Conservation (phyloP, 345 rosid species). For the Gossypioides kirkii region DNA sequence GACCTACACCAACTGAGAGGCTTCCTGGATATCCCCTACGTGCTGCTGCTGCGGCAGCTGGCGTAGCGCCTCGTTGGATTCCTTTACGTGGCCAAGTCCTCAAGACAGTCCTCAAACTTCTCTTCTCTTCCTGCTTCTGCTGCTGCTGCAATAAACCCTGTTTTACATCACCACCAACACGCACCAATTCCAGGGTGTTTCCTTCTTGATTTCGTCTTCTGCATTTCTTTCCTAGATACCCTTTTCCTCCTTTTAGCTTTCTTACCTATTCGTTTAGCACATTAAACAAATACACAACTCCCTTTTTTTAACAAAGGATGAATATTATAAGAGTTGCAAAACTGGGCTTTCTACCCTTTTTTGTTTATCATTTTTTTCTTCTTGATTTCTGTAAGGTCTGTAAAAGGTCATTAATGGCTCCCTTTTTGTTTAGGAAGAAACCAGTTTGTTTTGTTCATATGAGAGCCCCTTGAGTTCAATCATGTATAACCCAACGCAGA, state of each 20-base stretch:
- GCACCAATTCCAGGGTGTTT: neutral
- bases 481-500: neutral
- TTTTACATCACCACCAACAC: neutral
- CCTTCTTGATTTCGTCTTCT: neutral
- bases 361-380: neutral
- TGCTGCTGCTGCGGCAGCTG: neutral
- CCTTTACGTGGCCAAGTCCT: slow-evolving; percentile 11
- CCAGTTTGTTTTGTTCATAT: neutral
- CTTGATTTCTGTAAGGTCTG: neutral
- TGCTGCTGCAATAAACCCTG: neutral
- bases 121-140: neutral
- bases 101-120: neutral
- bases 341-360: neutral
- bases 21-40: neutral
- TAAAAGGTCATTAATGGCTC: neutral
- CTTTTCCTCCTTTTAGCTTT: neutral
- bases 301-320: neutral
- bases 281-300: neutral
- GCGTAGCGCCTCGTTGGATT: slow-evolving; percentile 7
- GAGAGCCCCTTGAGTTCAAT: no score
- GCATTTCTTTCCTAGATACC: neutral
- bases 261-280: neutral
- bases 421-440: neutral
- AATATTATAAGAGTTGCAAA: neutral
- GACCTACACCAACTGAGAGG: neutral